Conservation (phyloP, 192 early-diverging fungal species). For the Rhizophagus sp. region DNA sequence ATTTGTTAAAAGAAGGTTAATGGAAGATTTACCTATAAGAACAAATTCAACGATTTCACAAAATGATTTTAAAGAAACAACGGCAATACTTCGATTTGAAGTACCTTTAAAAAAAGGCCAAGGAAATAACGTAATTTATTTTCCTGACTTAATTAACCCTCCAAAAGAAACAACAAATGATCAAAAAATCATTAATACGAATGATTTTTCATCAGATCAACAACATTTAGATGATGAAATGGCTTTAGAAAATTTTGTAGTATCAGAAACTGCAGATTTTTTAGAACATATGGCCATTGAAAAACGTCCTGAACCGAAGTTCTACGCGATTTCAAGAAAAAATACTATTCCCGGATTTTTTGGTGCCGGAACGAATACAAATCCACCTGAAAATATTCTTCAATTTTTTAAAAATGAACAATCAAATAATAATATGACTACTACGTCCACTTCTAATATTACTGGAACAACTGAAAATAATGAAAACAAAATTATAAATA, state of each 20-base stretch:
- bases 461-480: background rate
- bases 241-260: slow-evolving; percentile 12
- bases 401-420: background rate
- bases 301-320: slow-evolving; percentile 3
- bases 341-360: background rate
- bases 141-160: background rate
- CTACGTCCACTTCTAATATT: background rate
- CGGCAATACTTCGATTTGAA: slow-evolving; percentile 4
- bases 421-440: background rate
- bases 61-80: background rate
- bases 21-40: background rate
- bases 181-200: background rate
- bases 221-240: background rate
- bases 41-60: background rate
- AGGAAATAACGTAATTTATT: slow-evolving; percentile 5
- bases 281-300: slow-evolving; percentile 2
- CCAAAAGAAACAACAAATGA: background rate
- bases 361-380: background rate
- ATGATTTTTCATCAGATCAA: background rate
- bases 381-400: background rate
- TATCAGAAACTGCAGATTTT: slow-evolving; percentile 4
- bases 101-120: slow-evolving; percentile 1
- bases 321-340: slow-evolving; percentile 5
- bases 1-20: background rate
- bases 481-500: background rate